Base-by-base conservation (phyloP, 768 basidiomycete genomes). In the Termitomyces sp. region DNA sequence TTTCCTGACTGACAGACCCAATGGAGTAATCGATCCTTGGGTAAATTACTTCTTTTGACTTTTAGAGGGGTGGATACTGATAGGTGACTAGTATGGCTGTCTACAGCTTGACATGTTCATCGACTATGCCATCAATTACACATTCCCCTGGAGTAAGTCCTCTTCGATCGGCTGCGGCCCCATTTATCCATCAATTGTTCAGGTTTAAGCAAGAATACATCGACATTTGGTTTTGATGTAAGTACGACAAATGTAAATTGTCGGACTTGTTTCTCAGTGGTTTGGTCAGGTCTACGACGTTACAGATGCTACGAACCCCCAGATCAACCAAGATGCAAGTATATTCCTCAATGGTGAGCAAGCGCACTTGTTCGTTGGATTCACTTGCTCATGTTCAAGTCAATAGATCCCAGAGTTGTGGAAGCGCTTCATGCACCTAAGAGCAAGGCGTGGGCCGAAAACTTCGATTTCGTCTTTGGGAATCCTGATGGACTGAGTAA, bases 71-170 rank as follows among this genome's bases (percentile, higher is more conserved):
- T 9, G 26, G 14, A 33, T 15, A 31, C 50, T 60, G 54, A 50
- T 49, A 17, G 52, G 48, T 46, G 14, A 59, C 1, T 57, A 80
- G 84, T 86, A 86, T 46, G 83, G 83, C 5, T 90, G 89, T 68
- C 73, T 82, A 54, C 65, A 89, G 11, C 76, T 81, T 48, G 80
- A 84, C 56, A 81, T 85, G 71, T 78, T 85, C 69, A 63, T 86
- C 33, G 87, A 89, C 68, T 89, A 89, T 60, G 85, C 87, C 15
- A 51, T 82, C 57, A 91, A 90, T 64, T 89, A 76, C 64, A 86
- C 87, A 0, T 82, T 76, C 64, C 88, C 88, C 1, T 81, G 77
- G 78, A 78, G 78, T 68, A 40, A 49, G 66, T 57, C 21, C 48
- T 8, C 15, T 14, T 58, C 3, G 2, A 38, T 31, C 41, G 43